Evolutionary conservation across 805 yeast species (phyloP).

Genomic region (Starmerella sp.): DNA sequence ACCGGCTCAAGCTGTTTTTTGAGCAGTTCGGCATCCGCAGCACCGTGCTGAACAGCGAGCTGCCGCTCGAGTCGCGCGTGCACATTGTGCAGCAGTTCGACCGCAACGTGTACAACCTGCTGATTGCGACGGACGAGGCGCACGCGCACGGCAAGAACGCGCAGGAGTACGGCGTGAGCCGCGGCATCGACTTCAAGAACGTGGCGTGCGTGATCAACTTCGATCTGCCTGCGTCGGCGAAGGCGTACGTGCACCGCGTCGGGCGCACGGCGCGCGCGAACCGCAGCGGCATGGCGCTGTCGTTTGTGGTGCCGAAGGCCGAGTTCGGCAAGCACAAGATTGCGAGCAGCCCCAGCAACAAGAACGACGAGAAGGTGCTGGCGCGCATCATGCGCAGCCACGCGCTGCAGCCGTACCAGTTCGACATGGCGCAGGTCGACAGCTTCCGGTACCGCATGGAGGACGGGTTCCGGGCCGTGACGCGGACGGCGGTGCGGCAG

Average conservation of each 20-base stretch:
- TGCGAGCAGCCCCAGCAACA: conserved; percentile 58
- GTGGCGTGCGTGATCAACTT: conserved; percentile 95
- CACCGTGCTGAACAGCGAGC: conserved; percentile 80
- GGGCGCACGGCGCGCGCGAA: conserved; percentile 99
- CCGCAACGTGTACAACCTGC: conserved; percentile 69
- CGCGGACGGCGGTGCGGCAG: conserved; percentile 78
- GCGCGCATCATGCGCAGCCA: conserved; percentile 68
- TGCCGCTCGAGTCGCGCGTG: conserved; percentile 83
- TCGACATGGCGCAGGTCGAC: conserved; percentile 84
- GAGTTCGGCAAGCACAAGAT: conserved; percentile 84
- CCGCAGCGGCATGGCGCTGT: conserved; percentile 84
- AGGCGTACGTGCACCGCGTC: conserved; percentile 81
- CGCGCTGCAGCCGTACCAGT: conserved; percentile 68
- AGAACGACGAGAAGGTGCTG: conserved; percentile 77
- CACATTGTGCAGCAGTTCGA: conserved; percentile 94
- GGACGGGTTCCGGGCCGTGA: conserved; percentile 93
- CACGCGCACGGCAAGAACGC: conserved; percentile 31
- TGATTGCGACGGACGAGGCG: conserved; percentile 93
- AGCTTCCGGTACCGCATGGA: conserved; percentile 94
- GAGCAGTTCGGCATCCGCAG: conserved; percentile 90
- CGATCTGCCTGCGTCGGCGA: conserved; percentile 82
- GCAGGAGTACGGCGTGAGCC: conserved; percentile 77
- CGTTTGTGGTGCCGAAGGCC: conserved; percentile 74
- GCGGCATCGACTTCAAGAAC: conserved; percentile 93
- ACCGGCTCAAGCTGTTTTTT: conserved; percentile 75